phyloP scores from a whole-genome alignment of 2,329 filamentous ascomycete species.

The Bertia moriformis region DNA sequence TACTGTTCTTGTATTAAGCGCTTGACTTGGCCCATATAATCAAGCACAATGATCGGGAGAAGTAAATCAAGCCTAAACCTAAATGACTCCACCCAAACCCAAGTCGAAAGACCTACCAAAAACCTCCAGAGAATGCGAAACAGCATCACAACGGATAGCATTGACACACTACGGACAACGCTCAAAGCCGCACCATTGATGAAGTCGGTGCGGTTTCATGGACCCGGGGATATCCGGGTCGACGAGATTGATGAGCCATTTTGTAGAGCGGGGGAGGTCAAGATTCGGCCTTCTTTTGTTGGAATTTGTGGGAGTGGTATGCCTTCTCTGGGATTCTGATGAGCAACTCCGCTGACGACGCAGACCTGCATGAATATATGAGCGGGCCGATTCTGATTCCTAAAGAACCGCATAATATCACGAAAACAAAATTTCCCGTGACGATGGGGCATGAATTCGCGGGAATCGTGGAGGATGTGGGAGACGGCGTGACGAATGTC shows the following conservation, averaged over 20 bases:
- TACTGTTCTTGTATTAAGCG: no score
- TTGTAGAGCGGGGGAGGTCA: conserved; percentile 33
- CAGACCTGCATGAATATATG: conserved; percentile 36
- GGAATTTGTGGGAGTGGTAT: conserved; percentile 31
- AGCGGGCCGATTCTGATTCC: conserved; percentile 31
- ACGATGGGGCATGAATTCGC: conserved; percentile 53
- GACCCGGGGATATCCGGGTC: conserved; percentile 36
- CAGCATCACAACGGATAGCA: background rate
- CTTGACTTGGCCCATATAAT: no score
- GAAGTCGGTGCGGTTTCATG: conserved; percentile 38
- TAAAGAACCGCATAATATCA: conserved; percentile 37
- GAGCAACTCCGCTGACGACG: background rate
- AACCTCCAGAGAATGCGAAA: no score
- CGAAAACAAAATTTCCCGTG: conserved; percentile 38
- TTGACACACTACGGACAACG: background rate
- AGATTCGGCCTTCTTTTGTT: conserved; percentile 26
- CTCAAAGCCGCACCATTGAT: conserved; percentile 15
- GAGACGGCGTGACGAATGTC: conserved; percentile 27
- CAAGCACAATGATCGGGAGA: no score
- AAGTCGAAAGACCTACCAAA: no score
- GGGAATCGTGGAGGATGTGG: conserved; percentile 43
- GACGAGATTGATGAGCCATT: conserved; percentile 30
- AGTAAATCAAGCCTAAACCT: no score
- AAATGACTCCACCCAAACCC: no score
- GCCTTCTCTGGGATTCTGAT: conserved; percentile 5